Evolutionary conservation across 2,329 filamentous ascomycete species (phyloP).

Genomic region (Fusarium incarnatum): DNA sequence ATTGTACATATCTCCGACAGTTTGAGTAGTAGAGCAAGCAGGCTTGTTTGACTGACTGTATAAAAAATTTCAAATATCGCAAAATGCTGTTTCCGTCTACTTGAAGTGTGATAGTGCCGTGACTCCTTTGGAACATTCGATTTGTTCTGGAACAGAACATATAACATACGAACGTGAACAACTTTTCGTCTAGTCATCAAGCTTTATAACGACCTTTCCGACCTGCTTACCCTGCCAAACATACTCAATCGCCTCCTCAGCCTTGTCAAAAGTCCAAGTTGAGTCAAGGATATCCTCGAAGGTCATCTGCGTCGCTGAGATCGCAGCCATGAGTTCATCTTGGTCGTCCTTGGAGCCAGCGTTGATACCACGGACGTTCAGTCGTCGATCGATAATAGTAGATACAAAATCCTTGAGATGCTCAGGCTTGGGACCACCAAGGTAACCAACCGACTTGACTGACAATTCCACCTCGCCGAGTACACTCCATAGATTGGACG

Average conservation of each 20-base stretch:
- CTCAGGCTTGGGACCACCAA: conserved; percentile 48
- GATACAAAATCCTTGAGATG: conserved; percentile 52
- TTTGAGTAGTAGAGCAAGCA: background rate
- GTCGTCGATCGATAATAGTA: conserved; percentile 52
- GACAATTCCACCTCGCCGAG: conserved; percentile 55
- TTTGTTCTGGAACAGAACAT: background rate
- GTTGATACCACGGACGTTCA: conserved; percentile 55
- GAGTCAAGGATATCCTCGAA: conserved; percentile 55
- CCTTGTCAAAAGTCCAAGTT: conserved; percentile 53
- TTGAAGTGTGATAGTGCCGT: background rate
- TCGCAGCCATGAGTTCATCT: conserved; percentile 54
- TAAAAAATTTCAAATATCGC: background rate
- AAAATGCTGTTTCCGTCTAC: background rate
- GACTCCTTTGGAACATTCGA: background rate
- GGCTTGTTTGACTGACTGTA: background rate
- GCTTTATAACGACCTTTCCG: conserved; percentile 54
- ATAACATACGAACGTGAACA: background rate
- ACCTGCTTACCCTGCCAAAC: conserved; percentile 58
- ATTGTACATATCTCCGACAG: no score
- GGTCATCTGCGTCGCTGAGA: conserved; percentile 50
- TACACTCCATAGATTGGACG: conserved; percentile 54
- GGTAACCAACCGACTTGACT: conserved; percentile 60
- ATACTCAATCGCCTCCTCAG: conserved; percentile 56
- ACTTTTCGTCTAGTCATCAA: background rate
- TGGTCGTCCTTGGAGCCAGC: conserved; percentile 54